Evolutionary conservation across 2,329 filamentous ascomycete genomes (phyloP).

Genomic region (Diaporthe longicolla): DNA sequence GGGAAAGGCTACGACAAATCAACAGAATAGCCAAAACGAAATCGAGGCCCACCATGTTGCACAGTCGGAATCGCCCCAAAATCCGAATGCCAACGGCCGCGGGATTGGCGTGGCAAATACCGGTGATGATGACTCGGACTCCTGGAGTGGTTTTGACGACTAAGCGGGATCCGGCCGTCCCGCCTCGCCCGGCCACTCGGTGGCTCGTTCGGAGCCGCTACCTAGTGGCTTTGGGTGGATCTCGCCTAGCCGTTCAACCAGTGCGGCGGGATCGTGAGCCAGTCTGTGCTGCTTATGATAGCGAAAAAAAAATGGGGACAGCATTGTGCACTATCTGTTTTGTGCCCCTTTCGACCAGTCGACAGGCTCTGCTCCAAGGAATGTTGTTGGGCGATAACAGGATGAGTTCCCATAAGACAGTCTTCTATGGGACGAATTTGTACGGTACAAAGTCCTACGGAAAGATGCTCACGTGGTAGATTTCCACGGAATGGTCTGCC

Average conservation of each 20-base stretch:
- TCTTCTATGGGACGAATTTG: too few species aligned
- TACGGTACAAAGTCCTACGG: too few species aligned
- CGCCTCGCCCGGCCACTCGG: background rate
- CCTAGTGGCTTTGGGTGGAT: background rate
- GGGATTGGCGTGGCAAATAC: conserved; percentile 34
- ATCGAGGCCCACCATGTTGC: background rate
- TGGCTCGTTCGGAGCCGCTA: background rate
- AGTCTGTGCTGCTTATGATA: background rate
- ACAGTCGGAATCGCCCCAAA: background rate
- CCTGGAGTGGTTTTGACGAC: conserved; percentile 42
- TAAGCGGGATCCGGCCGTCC: conserved; percentile 12
- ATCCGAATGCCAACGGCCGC: conserved; percentile 23
- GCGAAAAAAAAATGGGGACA: background rate
- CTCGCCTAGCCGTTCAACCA: background rate
- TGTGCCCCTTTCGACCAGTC: background rate
- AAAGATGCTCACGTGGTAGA: too few species aligned
- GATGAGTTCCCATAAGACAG: too few species aligned
- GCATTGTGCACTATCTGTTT: background rate
- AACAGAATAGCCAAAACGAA: background rate
- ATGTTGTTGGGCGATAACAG: background rate
- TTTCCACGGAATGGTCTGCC: too few species aligned
- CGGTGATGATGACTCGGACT: conserved; percentile 32
- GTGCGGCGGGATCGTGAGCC: background rate
- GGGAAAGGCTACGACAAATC: background rate
- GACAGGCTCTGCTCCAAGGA: background rate